Conservation (phyloP, 2,329 filamentous ascomycete genomes). For the Fusarium hainanense region DNA sequence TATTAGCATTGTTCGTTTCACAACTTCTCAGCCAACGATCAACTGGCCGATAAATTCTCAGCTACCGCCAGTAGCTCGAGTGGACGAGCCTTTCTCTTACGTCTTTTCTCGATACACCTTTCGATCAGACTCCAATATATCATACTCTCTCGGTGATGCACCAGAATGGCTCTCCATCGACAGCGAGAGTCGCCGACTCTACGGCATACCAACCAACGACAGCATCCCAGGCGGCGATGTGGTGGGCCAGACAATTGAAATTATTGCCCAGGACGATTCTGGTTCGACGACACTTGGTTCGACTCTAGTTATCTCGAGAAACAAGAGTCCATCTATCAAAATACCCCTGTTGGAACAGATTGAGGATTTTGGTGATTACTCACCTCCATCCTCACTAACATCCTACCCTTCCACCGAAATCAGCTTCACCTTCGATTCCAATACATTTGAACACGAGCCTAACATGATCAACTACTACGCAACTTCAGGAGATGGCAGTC, state of each 20-base stretch:
- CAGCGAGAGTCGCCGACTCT: constrained; percentile 70
- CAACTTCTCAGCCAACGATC: constrained; percentile 55
- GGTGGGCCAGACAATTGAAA: constrained; percentile 69
- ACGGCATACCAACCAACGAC: constrained; percentile 71
- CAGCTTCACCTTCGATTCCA: constrained; percentile 62
- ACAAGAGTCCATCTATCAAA: constrained; percentile 63
- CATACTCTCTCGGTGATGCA: constrained; percentile 73
- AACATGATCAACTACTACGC: constrained; percentile 77
- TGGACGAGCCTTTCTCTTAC: constrained; percentile 75
- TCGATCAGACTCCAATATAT: constrained; percentile 69
- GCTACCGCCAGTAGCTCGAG: constrained; percentile 80
- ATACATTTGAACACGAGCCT: constrained; percentile 71
- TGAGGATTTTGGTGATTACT: constrained; percentile 66
- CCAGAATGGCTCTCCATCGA: constrained; percentile 83
- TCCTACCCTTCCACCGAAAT: constrained; percentile 65
- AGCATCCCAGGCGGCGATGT: constrained; percentile 62
- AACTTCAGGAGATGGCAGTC: constrained; percentile 79
- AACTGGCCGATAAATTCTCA: constrained; percentile 86
- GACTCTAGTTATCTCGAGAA: constrained; percentile 76
- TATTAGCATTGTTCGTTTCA: constrained; percentile 48
- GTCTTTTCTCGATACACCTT: constrained; percentile 81
- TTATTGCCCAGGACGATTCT: constrained; percentile 75
- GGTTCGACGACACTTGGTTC: constrained; percentile 73
- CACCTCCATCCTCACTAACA: constrained; percentile 69
- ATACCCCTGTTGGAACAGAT: constrained; percentile 70